These are phyloP conservation scores for Botrytis aclada DNA, from an alignment of 2,329 filamentous ascomycete genomes.

Conservation along the genomic window DNA sequence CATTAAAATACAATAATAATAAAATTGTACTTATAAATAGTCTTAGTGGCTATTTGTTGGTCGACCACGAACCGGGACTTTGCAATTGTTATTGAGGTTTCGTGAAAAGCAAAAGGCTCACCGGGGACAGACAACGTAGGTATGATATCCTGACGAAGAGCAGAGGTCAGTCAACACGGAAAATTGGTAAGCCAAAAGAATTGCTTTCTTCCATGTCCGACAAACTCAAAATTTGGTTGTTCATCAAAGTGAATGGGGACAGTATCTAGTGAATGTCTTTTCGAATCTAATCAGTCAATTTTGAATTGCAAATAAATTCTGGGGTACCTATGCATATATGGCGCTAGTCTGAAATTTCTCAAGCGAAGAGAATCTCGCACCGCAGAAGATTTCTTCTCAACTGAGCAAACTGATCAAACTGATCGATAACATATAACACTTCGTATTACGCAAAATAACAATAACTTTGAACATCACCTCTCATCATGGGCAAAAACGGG, in stretches of 20 bases:
- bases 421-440: neutral
- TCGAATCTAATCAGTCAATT: neutral
- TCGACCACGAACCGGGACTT: neutral
- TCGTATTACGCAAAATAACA: neutral
- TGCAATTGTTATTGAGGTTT: neutral
- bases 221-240: neutral
- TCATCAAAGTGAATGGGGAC: neutral
- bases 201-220: neutral
- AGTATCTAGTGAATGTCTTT: neutral
- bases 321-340: neutral
- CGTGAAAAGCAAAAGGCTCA: neutral
- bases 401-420: neutral
- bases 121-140: neutral
- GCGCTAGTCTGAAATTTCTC: constrained; percentile 14
- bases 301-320: neutral
- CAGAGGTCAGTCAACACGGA: neutral
- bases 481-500: constrained; percentile 32
- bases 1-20: neutral
- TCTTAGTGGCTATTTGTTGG: neutral
- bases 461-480: neutral
- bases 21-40: neutral
- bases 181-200: neutral
- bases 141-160: neutral
- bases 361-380: constrained; percentile 15
- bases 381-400: constrained; percentile 13